Base-by-base conservation (phyloP, 1,284 basidiomycete genomes). In the Trichosporon inkin region DNA sequence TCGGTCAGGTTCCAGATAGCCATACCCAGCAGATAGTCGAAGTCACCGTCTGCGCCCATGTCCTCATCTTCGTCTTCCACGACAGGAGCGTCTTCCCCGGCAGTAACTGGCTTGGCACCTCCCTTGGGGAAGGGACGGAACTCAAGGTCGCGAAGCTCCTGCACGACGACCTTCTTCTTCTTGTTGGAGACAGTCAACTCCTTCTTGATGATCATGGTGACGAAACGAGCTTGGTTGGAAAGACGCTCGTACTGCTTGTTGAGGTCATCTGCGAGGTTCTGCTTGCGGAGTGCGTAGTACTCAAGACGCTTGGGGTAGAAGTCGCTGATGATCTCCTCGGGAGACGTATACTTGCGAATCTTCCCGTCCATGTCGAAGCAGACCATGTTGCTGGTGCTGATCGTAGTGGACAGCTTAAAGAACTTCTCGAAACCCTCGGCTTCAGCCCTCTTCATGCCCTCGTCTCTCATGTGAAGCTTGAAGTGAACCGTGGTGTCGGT, bases 371-470 rank as follows among this genome's bases (percentile, higher is more conserved):
- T 85, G 77, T 98, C 94, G 78, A 99, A 99, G 77, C 92, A 92
- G 10, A 99, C 97, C 96, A 99, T 98, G 81, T 99, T 99, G 74
- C 84, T 84, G 10, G 92, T 97, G 73, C 83, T 88, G 74, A 98
- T 80, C 72, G 92, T 90, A 44, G 82, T 80, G 4, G 86, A 85
- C 56, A 97, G 80, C 80, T 95, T 97, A 86, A 99, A 98, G 74
- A 86, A 90, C 75, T 95, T 93, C 36, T 88, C 78, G 40, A 96
- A 78, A 2, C 95, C 95, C 73, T 97, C 91, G 58, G 85, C 84
- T 71, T 93, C 90, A 1, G 93, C 91, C 73, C 90, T 90, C 68
- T 89, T 84, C 67, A 96, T 83, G 57, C 88, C 88, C 68, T 88
- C 88, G 55, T 88, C 84, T 55, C 53, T 60, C 85, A 99, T 89